phyloP scores from a whole-genome alignment of 768 basidiomycete species.

The Boletellus sp. region DNA sequence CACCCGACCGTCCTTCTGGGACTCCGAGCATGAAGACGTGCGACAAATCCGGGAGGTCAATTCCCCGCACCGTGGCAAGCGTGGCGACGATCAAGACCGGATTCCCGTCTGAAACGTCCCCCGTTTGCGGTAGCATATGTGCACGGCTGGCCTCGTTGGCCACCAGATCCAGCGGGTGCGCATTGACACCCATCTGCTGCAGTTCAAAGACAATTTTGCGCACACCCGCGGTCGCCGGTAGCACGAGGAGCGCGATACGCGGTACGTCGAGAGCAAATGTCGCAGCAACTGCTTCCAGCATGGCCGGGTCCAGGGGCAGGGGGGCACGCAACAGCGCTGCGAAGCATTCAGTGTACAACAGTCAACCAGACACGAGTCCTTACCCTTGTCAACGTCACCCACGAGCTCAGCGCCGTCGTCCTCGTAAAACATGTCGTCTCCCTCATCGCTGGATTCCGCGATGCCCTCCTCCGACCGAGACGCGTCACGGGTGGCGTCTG shows the following conservation, averaged over 20 bases:
- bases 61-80: conserved; percentile 63
- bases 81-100: conserved; percentile 68
- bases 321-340: conserved; percentile 44
- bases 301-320: conserved; percentile 52
- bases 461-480: background rate
- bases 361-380: background rate
- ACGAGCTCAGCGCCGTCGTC: conserved; percentile 20
- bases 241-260: conserved; percentile 59
- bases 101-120: conserved; percentile 38
- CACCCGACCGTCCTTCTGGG: conserved; percentile 48
- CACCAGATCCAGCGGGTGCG: conserved; percentile 55
- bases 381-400: conserved; percentile 23
- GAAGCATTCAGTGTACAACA: conserved; percentile 5
- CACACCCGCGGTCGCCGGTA: conserved; percentile 60
- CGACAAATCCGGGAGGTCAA: conserved; percentile 66
- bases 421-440: conserved; percentile 23
- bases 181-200: conserved; percentile 62
- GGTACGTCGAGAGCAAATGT: conserved; percentile 74
- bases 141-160: conserved; percentile 39
- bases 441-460: conserved; percentile 1
- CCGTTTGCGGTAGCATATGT: conserved; percentile 38
- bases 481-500: background rate
- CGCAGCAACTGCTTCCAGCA: conserved; percentile 66
- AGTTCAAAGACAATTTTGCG: conserved; percentile 63
- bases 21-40: conserved; percentile 75